Conservation (phyloP, 306 rosid species). For the Rubus idaeus region DNA sequence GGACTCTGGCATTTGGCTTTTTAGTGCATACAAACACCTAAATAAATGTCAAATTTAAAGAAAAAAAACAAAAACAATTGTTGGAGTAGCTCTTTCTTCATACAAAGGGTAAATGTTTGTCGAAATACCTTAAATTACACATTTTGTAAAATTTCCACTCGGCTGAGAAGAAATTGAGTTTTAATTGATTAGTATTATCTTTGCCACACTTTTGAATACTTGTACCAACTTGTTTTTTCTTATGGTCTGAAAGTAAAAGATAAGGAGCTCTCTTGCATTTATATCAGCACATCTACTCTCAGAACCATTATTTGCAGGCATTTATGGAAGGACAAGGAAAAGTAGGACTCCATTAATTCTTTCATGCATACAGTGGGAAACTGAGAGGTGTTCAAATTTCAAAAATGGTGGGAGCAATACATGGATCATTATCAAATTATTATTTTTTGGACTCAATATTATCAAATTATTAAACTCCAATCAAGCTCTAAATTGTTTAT, state of each 20-base stretch:
- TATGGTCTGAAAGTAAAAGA: conserved; percentile 8
- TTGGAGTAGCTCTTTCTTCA: not conserved
- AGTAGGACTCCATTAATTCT: conserved; percentile 28
- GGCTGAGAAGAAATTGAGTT: no score
- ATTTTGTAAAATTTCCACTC: no score
- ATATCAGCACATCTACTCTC: conserved; percentile 40
- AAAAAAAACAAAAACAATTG: not conserved
- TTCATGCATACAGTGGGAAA: conserved; percentile 34
- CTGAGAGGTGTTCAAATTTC: conserved; percentile 24
- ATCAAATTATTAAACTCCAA: conserved; percentile 13
- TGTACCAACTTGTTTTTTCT: not conserved
- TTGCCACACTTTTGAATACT: no score
- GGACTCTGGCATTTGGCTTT: not conserved
- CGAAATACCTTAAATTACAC: no score
- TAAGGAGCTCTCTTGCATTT: conserved; percentile 29
- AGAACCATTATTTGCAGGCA: conserved; percentile 25
- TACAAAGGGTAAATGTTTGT: no score
- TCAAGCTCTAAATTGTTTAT: not conserved
- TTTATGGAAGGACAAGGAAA: conserved; percentile 33
- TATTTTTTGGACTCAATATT: no score
- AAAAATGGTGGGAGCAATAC: conserved; percentile 1
- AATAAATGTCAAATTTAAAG: no score
- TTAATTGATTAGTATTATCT: no score
- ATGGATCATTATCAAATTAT: not conserved
- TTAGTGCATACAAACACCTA: not conserved